These are phyloP conservation scores for Mucuna pruriens DNA, from an alignment of 306 rosid genomes.

Conservation along the genomic window DNA sequence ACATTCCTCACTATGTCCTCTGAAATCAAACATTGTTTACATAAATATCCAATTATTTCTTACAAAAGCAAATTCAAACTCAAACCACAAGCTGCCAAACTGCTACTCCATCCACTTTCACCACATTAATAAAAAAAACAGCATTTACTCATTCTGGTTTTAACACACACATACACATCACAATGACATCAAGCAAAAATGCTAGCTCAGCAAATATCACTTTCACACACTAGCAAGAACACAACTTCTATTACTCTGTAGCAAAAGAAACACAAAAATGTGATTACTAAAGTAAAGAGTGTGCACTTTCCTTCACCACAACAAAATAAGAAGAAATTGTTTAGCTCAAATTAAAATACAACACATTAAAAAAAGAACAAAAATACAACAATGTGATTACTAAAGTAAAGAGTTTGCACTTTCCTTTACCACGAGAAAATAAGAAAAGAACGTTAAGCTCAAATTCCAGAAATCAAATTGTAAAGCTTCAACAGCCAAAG, in stretches of 20 bases:
- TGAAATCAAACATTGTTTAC: background rate
- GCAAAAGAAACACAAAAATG: background rate
- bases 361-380: too few species aligned
- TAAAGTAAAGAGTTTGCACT: too few species aligned
- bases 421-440: too few species aligned
- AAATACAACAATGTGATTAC: too few species aligned
- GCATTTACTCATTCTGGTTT: background rate
- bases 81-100: background rate
- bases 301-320: background rate
- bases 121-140: background rate
- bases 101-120: conserved; percentile 2
- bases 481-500: background rate
- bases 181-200: background rate
- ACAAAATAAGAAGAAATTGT: background rate
- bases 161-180: background rate
- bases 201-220: background rate
- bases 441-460: background rate
- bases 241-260: background rate
- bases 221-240: conserved; percentile 3
- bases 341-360: background rate
- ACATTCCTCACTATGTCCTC: background rate
- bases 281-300: background rate
- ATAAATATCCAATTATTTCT: background rate
- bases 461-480: background rate
- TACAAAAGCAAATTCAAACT: background rate